Evolutionary conservation across 257 asterid genomes (phyloP).

Genomic region (Lantana camara): DNA sequence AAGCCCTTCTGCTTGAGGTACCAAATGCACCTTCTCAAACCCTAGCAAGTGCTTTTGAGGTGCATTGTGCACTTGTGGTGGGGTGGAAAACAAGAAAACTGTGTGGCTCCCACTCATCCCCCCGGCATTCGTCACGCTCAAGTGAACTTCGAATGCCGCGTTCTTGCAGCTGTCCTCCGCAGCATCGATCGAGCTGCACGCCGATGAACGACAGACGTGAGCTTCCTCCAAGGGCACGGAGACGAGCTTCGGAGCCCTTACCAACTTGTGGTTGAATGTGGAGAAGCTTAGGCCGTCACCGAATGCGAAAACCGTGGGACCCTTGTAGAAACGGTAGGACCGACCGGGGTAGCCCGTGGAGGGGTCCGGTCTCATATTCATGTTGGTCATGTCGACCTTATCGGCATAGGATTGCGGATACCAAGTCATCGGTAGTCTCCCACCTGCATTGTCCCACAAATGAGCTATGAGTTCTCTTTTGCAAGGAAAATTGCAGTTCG

Average conservation of each 20-base stretch:
- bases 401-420: slow-evolving; percentile 72
- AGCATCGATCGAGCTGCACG: slow-evolving; percentile 46
- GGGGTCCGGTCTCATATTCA: slow-evolving; percentile 84
- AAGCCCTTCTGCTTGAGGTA: slow-evolving; percentile 37
- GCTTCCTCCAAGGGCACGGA: slow-evolving; percentile 38
- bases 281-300: slow-evolving; percentile 80
- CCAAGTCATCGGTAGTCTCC: slow-evolving; percentile 95
- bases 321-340: slow-evolving; percentile 78
- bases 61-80: slow-evolving; percentile 56
- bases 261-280: slow-evolving; percentile 35
- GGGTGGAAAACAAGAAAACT: slow-evolving; percentile 49
- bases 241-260: slow-evolving; percentile 39
- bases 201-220: slow-evolving; percentile 46
- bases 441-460: slow-evolving; percentile 45
- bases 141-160: slow-evolving; percentile 28
- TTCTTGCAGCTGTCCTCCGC: slow-evolving; percentile 39
- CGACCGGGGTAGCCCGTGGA: slow-evolving; percentile 73
- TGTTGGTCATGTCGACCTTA: slow-evolving; percentile 68
- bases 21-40: slow-evolving; percentile 54
- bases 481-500: no score
- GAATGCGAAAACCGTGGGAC: slow-evolving; percentile 59
- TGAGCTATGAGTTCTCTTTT: neutral
- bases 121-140: slow-evolving; percentile 58
- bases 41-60: slow-evolving; percentile 57
- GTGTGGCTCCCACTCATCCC: slow-evolving; percentile 54